These are phyloP conservation scores for Protostelium mycophagum DNA, from an alignment of 78 protist genomes.

Conservation along the genomic window DNA sequence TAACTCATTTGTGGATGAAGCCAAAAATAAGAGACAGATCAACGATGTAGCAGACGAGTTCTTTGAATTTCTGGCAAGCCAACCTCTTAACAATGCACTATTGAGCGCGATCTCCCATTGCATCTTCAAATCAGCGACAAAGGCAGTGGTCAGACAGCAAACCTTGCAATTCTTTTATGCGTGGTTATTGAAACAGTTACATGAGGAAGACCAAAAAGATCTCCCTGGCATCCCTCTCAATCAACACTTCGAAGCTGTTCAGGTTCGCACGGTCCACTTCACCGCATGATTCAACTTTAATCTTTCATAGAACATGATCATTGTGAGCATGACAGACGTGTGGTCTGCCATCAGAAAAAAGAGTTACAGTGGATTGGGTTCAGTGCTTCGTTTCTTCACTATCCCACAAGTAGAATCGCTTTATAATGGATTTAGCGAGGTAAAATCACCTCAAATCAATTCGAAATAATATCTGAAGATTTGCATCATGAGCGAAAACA, in stretches of 20 bases:
- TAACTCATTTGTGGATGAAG: neutral
- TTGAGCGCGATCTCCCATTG: neutral
- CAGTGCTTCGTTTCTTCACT: neutral
- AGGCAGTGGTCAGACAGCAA: neutral
- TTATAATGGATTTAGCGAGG: neutral
- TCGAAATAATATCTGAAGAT: too few species aligned
- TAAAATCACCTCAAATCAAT: neutral
- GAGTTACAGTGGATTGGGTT: neutral
- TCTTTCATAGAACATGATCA: neutral
- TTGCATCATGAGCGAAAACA: neutral
- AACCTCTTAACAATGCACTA: neutral
- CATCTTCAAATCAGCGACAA: neutral
- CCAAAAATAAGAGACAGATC: neutral
- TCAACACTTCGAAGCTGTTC: neutral
- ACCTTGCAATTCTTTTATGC: neutral
- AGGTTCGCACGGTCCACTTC: too few species aligned
- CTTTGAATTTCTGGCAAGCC: neutral
- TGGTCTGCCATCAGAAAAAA: conserved; percentile 23
- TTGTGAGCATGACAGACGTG: conserved; percentile 15
- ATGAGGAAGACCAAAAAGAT: neutral
- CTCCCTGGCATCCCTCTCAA: neutral
- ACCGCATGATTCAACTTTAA: neutral
- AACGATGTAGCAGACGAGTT: neutral
- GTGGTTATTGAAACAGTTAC: neutral
- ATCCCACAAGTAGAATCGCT: neutral